Base-by-base conservation (phyloP, 2,329 filamentous ascomycete genomes). In the Trichoderma pleuroti region DNA sequence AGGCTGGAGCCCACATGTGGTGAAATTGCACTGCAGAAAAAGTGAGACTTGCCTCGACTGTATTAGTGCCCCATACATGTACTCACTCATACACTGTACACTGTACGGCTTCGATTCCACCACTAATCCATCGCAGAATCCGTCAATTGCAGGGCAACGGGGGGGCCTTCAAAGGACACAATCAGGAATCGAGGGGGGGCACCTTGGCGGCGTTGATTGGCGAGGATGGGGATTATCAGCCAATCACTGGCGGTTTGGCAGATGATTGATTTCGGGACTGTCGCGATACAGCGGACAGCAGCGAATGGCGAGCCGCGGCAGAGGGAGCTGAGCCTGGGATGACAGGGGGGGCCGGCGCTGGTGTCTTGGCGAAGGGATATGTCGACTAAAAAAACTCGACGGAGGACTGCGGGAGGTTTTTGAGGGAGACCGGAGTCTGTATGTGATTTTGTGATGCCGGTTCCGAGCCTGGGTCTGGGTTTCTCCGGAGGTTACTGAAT, bases 321-420 rank as follows among this genome's bases (percentile, higher is more conserved):
- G 42, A 52, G 21, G 59, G 62, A 52, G 62, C 62, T 64, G 61
- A 39, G 62, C 21, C 9, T 52, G 18, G n/a, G 14, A 14, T 32
- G 26, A 52, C 46, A 56, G 63, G 63, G 63, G 49, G 16, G 34
- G 62, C 56, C 63, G 56, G 63, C 63, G 63, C 63, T 54, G 63
- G 30, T 14, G 46, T 39, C 63, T 66, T 66, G 63, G 63, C 63
- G 16, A 66, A 24, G 24, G 30, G 18, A 11, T n/a, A n/a, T n/a
- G n/a, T 32, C 32, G 16, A 26, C 52, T 28, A 39, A 28, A 39
- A 39, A 2, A 21, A 12, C 28, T 30, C 18, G 30, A 52, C 30
- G 36, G 46, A 49, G 9, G 18, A 42, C 14, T n/a, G 18, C 46
- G 46, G 46, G 21, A 21, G 24, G 21, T 24, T 52, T 49, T 49